Base-by-base conservation (phyloP, 805 yeast species). In the Wickerhamomyces chambardii region DNA sequence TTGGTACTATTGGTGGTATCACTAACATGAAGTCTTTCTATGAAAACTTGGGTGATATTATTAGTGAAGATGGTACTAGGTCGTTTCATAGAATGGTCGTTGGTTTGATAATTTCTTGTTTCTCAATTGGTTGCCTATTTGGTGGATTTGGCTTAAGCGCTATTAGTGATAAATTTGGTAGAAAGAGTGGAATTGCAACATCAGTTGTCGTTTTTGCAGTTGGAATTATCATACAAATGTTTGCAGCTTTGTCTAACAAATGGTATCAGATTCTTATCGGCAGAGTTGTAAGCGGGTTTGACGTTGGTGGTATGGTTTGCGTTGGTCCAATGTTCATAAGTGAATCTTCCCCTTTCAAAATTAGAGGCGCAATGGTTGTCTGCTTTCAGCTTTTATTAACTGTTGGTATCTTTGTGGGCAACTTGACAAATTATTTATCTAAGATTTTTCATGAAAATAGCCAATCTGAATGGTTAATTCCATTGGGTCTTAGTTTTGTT, bases 231-330 rank as follows among this genome's bases (percentile, higher is more conserved):
- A 63, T 79, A 40, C 84, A 78, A 58, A 75, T 75, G 37, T 56
- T 79, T 17, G 63, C 83, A 10, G 44, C 43, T 6, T 15, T 30
- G 6, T 28, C 45, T 22, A 38, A 53, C 29, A 56, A 61, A 22
- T 79, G 85, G 85, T 70, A 67, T 49, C 85, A 78, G 55, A 67
- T 71, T 47, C 66, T 75, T 43, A 61, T 77, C 45, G 85, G 85
- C 32, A 67, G 86, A 61, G 67, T 64, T 34, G 58, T 81, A 36
- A 73, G 84, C 21, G 95, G 95, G 39, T 46, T 81, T 10, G 84
- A 84, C 39, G 85, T 84, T 40, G 95, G 95, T 46, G 74, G 76
- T 41, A 68, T 83, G 28, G 75, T 89, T 28, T 85, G 87, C 30
- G 66, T 80, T 38, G 83, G 81, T 25, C 89, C 94, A 34, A 60